Base-by-base conservation (phyloP, 2,329 filamentous ascomycete species). In the Sporothrix curviconia region DNA sequence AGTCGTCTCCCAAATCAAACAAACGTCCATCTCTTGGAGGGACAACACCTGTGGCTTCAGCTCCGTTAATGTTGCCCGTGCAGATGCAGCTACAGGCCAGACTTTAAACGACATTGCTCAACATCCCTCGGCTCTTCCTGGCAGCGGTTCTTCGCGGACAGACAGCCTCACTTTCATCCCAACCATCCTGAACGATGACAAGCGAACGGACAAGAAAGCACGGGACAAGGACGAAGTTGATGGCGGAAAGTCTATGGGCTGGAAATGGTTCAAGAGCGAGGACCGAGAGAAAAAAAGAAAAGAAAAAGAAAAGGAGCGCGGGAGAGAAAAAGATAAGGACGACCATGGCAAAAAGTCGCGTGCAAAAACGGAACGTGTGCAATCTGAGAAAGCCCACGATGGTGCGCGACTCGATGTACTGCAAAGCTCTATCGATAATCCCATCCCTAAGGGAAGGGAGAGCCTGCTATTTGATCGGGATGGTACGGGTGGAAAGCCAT, bases 381-480 rank as follows among this genome's bases (percentile, higher is more conserved):
- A 56, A 32, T 17, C 72, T 1, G 76, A 88, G 63, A 83, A 81
- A 64, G 71, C 75, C 1, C 86, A 92, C 62, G 92, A 96, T 65
- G 91, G 86, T 64, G 86, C 88, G 19, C 84, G 92, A 30, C 77
- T 96, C 28, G 92, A 97, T 66, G 82, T 95, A 22, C 77, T 96
- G 22, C 92, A 96, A 67, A 88, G 83, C 37, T 95, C 92, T 0
- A 92, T 95, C 67, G 92, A 97, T 51, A 82, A 77, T 43, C 76
- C 72, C 9, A 76, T 79, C 1, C 77, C 76, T 30, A 84, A 81
- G 63, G 87, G 87, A 3, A 84, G 92, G 12, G 92, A 96, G 70
- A 95, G 90, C 66, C 72, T 96, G 22, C 81, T 95, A 0, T 71
- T 96, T 40, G 91, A 96, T 65, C 86, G 92, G 17, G 87, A 94